Percentiles rank a stretch among this genome's conserved stretches.
phyloP scores from a whole-genome alignment of 106 monocot genomes.

The Phalaenopsis equestris region DNA sequence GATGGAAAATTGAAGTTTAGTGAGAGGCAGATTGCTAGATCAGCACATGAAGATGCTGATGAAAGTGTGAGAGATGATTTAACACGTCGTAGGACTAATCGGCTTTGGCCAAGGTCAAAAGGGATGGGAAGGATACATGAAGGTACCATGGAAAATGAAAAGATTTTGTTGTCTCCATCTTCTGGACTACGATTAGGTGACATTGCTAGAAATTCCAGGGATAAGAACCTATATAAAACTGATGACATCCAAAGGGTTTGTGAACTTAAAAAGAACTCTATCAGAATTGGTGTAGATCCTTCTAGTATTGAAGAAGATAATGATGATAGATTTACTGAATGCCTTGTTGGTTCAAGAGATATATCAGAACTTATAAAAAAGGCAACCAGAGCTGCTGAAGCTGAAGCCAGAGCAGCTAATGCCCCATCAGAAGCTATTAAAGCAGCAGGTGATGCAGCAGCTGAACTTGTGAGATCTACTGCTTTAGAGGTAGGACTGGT shows the following conservation, averaged over 20 bases:
- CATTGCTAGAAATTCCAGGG: slow-evolving; percentile 19
- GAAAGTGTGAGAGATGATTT: slow-evolving; percentile 53
- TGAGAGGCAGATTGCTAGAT: slow-evolving; percentile 35
- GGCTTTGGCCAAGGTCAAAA: slow-evolving; percentile 36
- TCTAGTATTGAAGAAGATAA: slow-evolving; percentile 20
- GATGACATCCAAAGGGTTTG: slow-evolving; percentile 32
- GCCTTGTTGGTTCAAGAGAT: slow-evolving; percentile 66
- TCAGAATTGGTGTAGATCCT: slow-evolving; percentile 15
- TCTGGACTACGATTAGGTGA: slow-evolving; percentile 31
- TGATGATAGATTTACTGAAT: slow-evolving; percentile 68
- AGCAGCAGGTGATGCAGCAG: slow-evolving; percentile 97
- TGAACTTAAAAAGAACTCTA: slow-evolving; percentile 26
- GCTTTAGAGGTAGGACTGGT: slow-evolving; percentile 65
- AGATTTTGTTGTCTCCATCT: slow-evolving; percentile 28
- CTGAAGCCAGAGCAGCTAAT: slow-evolving; percentile 77
- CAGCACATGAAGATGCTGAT: slow-evolving; percentile 38
- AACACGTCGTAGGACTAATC: slow-evolving; percentile 44
- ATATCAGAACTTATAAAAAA: slow-evolving; percentile 78
- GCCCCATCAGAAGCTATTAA: slow-evolving; percentile 82
- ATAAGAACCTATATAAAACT: slow-evolving; percentile 27
- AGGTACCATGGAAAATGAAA: slow-evolving; percentile 52
- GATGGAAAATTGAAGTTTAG: slow-evolving; percentile 37
- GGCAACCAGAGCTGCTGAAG: slow-evolving; percentile 80
- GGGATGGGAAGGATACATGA: slow-evolving; percentile 55
- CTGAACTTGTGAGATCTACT: slow-evolving; percentile 80